These are phyloP conservation scores for Fistulifera solaris DNA, from an alignment of 108 stramenopile genomes.

Conservation along the genomic window DNA sequence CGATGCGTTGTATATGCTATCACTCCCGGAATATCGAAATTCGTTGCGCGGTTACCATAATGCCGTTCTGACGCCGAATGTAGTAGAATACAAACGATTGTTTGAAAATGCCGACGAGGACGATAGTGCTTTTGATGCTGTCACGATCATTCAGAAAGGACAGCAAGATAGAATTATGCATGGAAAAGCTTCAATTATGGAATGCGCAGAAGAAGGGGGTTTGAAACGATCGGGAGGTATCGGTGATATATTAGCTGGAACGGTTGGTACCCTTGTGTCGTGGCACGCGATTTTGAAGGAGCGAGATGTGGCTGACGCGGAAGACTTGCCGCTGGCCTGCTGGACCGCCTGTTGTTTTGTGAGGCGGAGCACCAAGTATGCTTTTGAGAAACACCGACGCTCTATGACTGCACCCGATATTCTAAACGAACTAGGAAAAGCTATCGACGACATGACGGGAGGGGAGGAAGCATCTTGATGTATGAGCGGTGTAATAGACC, in stretches of 20 bases:
- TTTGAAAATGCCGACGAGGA: slow-evolving; percentile 11
- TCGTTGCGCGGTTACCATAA: slow-evolving; percentile 19
- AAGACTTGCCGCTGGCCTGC: slow-evolving; percentile 37
- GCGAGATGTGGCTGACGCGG: slow-evolving; percentile 3
- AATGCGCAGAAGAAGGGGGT: slow-evolving; percentile 72
- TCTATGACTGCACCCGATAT: slow-evolving; percentile 87
- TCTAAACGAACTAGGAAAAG: slow-evolving; percentile 49
- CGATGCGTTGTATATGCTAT: slow-evolving; percentile 85
- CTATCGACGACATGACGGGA: slow-evolving; percentile 46
- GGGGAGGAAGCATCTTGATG: neutral
- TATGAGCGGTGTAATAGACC: no score
- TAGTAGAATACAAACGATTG: slow-evolving; percentile 80
- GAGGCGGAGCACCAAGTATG: slow-evolving; percentile 58
- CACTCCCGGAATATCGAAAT: slow-evolving; percentile 37
- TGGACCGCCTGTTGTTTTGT: slow-evolving; percentile 73
- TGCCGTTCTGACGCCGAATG: slow-evolving; percentile 89
- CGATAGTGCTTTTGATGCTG: neutral
- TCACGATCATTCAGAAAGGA: slow-evolving; percentile 21
- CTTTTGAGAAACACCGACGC: slow-evolving; percentile 60
- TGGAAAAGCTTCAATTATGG: slow-evolving; percentile 18
- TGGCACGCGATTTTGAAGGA: slow-evolving; percentile 58
- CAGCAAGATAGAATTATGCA: slow-evolving; percentile 16
- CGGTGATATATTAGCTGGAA: slow-evolving; percentile 91
- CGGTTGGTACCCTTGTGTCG: slow-evolving; percentile 61
- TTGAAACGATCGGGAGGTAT: slow-evolving; percentile 94